A percentile compares a stretch with the other conserved stretches of the same genome.
Evolutionary conservation across 106 monocot species (phyloP).

Genomic region (Vanilla planifolia): DNA sequence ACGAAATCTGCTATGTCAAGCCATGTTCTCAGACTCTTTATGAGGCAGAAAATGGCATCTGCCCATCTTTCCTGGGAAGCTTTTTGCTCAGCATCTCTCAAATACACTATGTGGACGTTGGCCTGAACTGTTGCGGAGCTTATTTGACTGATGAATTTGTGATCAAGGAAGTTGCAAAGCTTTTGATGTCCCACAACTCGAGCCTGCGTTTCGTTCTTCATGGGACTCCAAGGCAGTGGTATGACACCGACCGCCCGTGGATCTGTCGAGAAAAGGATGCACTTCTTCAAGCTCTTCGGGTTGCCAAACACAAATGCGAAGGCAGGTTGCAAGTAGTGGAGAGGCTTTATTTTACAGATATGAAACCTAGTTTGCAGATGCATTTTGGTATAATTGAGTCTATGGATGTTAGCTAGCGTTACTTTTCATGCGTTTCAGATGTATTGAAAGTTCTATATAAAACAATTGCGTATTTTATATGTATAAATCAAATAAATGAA

Average conservation of each 20-base stretch:
- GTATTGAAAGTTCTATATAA: too few species aligned
- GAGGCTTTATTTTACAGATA: constrained; percentile 43
- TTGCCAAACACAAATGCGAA: constrained; percentile 32
- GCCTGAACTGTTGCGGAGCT: constrained; percentile 70
- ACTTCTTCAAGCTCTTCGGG: constrained; percentile 34
- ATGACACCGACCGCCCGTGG: constrained; percentile 55
- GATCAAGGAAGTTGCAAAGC: constrained; percentile 24
- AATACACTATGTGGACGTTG: constrained; percentile 88
- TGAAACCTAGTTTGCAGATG: constrained; percentile 64
- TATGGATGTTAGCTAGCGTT: constrained; percentile 48
- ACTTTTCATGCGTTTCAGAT: too few species aligned
- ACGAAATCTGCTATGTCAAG: not conserved
- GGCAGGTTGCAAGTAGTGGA: constrained; percentile 47
- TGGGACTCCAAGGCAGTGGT: constrained; percentile 94
- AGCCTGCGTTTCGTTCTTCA: constrained; percentile 49
- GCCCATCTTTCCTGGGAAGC: constrained; percentile 25
- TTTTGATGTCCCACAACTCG: not conserved
- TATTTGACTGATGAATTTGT: constrained; percentile 49
- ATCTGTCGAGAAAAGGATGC: constrained; percentile 65
- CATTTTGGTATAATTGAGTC: constrained; percentile 84
- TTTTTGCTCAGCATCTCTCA: constrained; percentile 68
- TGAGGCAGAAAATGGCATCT: constrained; percentile 5
- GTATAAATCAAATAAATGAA: too few species aligned
- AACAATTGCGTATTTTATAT: too few species aligned
- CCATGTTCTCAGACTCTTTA: constrained; percentile 1